Percentiles rank a stretch among this genome's conserved stretches.
Evolutionary conservation across 495 filamentous ascomycete species (phyloP).

Genomic region (Daldinia childiae): DNA sequence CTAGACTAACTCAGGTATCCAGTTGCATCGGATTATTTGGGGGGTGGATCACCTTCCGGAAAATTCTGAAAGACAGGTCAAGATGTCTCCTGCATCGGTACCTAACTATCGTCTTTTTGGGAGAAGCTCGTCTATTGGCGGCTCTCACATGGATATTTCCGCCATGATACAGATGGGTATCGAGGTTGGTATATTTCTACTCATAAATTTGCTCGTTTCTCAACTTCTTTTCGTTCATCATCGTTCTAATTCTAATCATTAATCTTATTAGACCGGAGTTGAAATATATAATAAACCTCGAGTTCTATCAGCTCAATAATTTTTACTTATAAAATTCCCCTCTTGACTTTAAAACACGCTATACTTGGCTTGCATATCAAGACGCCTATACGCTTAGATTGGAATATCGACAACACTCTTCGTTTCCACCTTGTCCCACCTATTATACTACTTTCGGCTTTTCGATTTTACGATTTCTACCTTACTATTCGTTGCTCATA

Average conservation of each 20-base stretch:
- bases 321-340: background rate
- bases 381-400: constrained; percentile 12
- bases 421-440: constrained; percentile 25
- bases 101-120: constrained; percentile 23
- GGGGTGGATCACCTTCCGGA: constrained; percentile 20
- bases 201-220: constrained; percentile 18
- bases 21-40: constrained; percentile 24
- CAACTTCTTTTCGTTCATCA: background rate
- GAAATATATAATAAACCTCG: background rate
- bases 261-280: background rate
- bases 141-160: constrained; percentile 9
- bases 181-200: constrained; percentile 14
- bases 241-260: constrained; percentile 13
- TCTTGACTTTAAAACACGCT: background rate
- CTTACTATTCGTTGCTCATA: constrained; percentile 25
- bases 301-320: background rate
- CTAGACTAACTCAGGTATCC: constrained; percentile 33
- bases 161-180: constrained; percentile 16
- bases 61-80: constrained; percentile 18
- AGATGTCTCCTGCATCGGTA: constrained; percentile 39
- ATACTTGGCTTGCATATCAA: constrained; percentile 16
- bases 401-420: constrained; percentile 25
- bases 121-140: constrained; percentile 28
- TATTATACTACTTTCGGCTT: constrained; percentile 16
- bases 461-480: constrained; percentile 2